phyloP scores from a whole-genome alignment of 1,139 yeast species.

The Kurtzmaniella quercitrusa region DNA sequence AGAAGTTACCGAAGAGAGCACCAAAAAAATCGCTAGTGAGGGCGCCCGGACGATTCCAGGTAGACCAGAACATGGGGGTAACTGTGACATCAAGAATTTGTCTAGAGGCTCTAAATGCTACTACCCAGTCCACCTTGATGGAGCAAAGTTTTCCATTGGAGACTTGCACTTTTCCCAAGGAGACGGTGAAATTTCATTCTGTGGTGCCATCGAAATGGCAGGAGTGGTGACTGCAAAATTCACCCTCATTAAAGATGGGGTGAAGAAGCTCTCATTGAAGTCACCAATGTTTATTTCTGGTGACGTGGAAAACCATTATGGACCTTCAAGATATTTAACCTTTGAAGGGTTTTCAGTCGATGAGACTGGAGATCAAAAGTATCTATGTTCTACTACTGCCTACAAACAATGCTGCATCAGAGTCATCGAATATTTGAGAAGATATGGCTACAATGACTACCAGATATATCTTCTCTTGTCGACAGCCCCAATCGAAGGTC shows the following conservation, averaged over 20 bases:
- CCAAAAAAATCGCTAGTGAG: slow-evolving; percentile 25
- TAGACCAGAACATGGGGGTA: slow-evolving; percentile 50
- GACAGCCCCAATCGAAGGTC: slow-evolving; percentile 48
- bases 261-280: slow-evolving; percentile 33
- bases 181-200: slow-evolving; percentile 49
- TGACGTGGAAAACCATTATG: slow-evolving; percentile 41
- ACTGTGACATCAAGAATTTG: slow-evolving; percentile 47
- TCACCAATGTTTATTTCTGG: slow-evolving; percentile 47
- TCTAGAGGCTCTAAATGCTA: slow-evolving; percentile 46
- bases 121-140: slow-evolving; percentile 42
- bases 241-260: slow-evolving; percentile 37
- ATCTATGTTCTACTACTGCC: slow-evolving; percentile 44
- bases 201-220: slow-evolving; percentile 53
- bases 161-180: slow-evolving; percentile 50
- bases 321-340: slow-evolving; percentile 44
- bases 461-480: slow-evolving; percentile 43
- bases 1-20: slow-evolving; percentile 19
- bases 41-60: slow-evolving; percentile 53
- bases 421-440: slow-evolving; percentile 44
- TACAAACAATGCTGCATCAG: slow-evolving; percentile 46
- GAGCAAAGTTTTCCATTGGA: slow-evolving; percentile 45
- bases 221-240: slow-evolving; percentile 41
- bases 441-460: slow-evolving; percentile 47
- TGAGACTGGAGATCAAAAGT: slow-evolving; percentile 40
- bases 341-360: slow-evolving; percentile 51